A percentile compares a stretch with the other conserved stretches of the same genome.
Conservation (phyloP, 2,329 filamentous ascomycete genomes). For the Pseudogymnoascus sp. region DNA sequence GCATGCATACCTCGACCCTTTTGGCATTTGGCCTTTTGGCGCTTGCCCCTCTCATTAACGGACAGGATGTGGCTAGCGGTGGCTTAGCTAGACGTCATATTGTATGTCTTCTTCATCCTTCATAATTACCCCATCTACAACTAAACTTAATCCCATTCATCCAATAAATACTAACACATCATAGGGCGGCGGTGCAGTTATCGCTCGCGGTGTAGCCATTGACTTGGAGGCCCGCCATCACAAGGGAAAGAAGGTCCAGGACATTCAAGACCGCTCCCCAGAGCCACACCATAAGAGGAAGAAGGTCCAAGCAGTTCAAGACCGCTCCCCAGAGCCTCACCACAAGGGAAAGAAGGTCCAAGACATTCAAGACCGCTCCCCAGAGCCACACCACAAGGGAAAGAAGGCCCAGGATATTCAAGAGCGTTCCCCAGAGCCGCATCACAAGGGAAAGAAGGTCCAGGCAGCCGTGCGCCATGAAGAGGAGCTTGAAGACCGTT, state of each 20-base stretch:
- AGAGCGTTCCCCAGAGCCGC: neutral
- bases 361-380: constrained; percentile 8
- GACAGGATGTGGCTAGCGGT: constrained; percentile 10
- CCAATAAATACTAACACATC: constrained; percentile 1
- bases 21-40: constrained; percentile 22
- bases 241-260: constrained; percentile 12
- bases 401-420: neutral
- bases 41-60: constrained; percentile 20
- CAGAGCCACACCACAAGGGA: neutral
- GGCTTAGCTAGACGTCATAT: constrained; percentile 16
- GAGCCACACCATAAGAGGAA: constrained; percentile 1
- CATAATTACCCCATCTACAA: too few species aligned
- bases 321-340: neutral
- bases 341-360: neutral
- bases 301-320: neutral
- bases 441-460: neutral
- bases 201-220: neutral
- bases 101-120: constrained; percentile 8
- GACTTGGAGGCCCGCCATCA: constrained; percentile 13
- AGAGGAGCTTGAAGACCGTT: neutral
- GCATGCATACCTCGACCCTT: constrained; percentile 21
- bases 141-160: neutral
- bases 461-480: too few species aligned
- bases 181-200: constrained; percentile 11
- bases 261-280: neutral